These are phyloP conservation scores for Aegilops speltoides DNA, from an alignment of 176 grass and related monocot genomes.

Conservation along the genomic window DNA sequence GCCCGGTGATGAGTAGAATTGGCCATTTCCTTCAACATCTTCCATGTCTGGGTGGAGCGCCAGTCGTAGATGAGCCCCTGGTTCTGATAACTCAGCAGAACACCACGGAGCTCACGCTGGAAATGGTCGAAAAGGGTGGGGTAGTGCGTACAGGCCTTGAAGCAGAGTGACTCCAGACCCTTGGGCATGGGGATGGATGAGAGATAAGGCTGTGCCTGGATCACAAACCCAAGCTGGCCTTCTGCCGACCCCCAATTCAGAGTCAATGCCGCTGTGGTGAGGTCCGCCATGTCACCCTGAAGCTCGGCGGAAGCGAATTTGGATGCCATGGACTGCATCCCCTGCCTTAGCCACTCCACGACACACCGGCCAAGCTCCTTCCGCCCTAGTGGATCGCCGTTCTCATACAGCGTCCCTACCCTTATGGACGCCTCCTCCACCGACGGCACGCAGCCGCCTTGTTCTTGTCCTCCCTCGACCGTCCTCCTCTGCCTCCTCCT, in stretches of 20 bases:
- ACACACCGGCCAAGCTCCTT: conserved; percentile 81
- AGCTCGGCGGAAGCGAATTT: conserved; percentile 65
- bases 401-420: conserved; percentile 70
- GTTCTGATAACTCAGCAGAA: conserved; percentile 50
- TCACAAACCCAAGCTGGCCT: conserved; percentile 61
- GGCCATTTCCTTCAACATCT: conserved; percentile 74
- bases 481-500: conserved; percentile 25
- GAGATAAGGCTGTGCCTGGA: conserved; percentile 80
- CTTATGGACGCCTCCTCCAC: conserved; percentile 66
- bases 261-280: conserved; percentile 20
- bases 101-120: conserved; percentile 79
- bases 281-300: conserved; percentile 64
- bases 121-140: conserved; percentile 94
- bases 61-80: conserved; percentile 51
- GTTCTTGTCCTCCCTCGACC: conserved; percentile 26
- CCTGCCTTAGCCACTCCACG: conserved; percentile 72
- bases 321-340: conserved; percentile 87
- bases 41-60: conserved; percentile 62
- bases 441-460: conserved; percentile 61
- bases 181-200: conserved; percentile 81
- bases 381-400: conserved; percentile 70
- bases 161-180: conserved; percentile 85
- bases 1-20: conserved; percentile 62
- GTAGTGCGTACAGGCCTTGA: conserved; percentile 94
- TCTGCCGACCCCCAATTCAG: conserved; percentile 34